phyloP scores from a whole-genome alignment of 192 early-diverging fungal species.

The Allomyces macrogynus region DNA sequence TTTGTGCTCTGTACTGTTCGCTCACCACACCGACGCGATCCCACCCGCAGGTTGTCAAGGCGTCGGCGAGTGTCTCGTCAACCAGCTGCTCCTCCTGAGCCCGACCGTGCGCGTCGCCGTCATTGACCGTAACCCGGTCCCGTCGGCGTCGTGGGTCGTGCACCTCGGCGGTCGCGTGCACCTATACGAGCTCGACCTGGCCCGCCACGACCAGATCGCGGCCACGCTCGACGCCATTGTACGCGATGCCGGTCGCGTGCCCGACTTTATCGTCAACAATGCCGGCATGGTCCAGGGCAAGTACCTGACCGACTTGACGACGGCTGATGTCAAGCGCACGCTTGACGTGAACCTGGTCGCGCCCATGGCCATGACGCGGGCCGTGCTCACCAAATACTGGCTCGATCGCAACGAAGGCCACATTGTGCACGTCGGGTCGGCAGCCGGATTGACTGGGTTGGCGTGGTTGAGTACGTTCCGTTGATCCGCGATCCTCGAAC shows the following conservation, averaged over 20 bases:
- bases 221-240: too few relatives aligned
- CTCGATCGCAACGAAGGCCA: neutral
- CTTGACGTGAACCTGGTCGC: neutral
- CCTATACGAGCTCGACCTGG: too few relatives aligned
- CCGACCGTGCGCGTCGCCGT: too few relatives aligned
- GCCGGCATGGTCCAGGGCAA: neutral
- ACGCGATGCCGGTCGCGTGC: neutral
- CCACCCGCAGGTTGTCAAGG: too few relatives aligned
- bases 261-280: neutral
- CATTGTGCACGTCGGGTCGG: neutral
- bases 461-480: neutral
- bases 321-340: neutral
- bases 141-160: too few relatives aligned
- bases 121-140: too few relatives aligned
- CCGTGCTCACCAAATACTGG: neutral
- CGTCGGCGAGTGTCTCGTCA: too few relatives aligned
- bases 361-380: neutral
- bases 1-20: too few relatives aligned
- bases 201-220: too few relatives aligned
- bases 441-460: neutral
- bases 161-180: too few relatives aligned
- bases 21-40: too few relatives aligned
- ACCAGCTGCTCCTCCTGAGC: too few relatives aligned
- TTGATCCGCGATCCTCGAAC: neutral
- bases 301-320: neutral